Evolutionary conservation across 164 flowering plant genomes (phyloP).

Genomic region (Liquidambar formosana): DNA sequence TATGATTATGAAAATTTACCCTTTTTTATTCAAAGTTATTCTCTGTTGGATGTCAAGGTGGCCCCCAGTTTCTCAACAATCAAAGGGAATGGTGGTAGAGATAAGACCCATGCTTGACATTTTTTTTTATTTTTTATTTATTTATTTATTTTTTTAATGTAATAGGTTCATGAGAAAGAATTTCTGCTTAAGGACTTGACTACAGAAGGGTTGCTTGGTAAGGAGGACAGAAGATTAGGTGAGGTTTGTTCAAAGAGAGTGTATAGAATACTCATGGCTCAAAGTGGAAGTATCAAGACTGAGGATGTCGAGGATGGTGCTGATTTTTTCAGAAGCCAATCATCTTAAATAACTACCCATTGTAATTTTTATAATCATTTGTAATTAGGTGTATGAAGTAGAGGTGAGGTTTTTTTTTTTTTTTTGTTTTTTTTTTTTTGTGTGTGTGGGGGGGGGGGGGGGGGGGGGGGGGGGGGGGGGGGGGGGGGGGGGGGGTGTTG

Average conservation of each 20-base stretch:
- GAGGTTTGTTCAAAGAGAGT: conserved; percentile 92
- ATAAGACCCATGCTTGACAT: background rate
- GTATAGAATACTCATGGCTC: conserved; percentile 92
- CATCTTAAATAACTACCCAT: conserved; percentile 12
- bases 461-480: no score
- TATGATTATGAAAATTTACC: no score
- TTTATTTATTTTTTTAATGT: background rate
- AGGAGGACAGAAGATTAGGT: conserved; percentile 75
- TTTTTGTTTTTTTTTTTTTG: no score
- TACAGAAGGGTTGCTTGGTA: conserved; percentile 61
- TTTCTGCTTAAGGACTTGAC: conserved; percentile 75
- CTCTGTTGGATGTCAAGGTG: background rate
- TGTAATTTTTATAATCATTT: no score
- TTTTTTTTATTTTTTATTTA: no score
- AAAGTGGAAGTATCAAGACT: conserved; percentile 70
- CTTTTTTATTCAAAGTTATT: background rate
- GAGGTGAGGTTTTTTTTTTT: no score
- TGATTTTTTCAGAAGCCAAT: conserved; percentile 52
- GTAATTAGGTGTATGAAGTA: no score
- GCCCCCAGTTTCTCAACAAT: background rate
- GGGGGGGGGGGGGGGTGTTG: no score
- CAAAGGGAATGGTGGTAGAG: background rate
- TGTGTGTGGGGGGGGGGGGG: no score
- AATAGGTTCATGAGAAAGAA: conserved; percentile 91
- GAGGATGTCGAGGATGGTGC: conserved; percentile 95